Evolutionary conservation across 768 basidiomycete genomes (phyloP).

Genomic region (Boletus reticuloceps): DNA sequence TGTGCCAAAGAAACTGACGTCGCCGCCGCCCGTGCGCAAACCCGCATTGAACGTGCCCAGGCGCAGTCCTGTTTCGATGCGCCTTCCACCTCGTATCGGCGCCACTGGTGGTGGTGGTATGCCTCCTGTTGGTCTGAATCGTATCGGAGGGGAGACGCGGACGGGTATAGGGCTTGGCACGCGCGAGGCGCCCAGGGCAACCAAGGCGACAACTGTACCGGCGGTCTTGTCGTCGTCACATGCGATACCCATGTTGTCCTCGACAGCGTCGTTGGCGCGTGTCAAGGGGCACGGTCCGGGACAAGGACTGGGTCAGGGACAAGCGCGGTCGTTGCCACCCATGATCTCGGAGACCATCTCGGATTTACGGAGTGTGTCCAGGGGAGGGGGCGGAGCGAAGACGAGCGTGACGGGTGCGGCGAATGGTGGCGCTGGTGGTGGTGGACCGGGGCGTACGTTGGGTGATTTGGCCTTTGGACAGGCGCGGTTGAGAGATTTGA

Average conservation of each 20-base stretch:
- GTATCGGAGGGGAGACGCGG: neutral
- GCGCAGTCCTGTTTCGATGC: slow-evolving; percentile 6
- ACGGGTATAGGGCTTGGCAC: slow-evolving; percentile 10
- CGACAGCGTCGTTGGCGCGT: slow-evolving; percentile 72
- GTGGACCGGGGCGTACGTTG: slow-evolving; percentile 14
- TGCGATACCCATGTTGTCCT: slow-evolving; percentile 69
- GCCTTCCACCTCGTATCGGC: neutral
- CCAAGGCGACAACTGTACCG: slow-evolving; percentile 66
- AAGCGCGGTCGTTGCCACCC: slow-evolving; percentile 24
- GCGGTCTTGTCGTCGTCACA: slow-evolving; percentile 69
- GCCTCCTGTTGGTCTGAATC: neutral
- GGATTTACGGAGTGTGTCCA: slow-evolving; percentile 13
- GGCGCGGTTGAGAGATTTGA: slow-evolving; percentile 71
- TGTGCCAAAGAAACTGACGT: slow-evolving; percentile 5
- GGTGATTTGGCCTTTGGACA: slow-evolving; percentile 72
- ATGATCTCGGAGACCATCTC: slow-evolving; percentile 34
- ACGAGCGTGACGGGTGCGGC: neutral
- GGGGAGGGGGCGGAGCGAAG: slow-evolving; percentile 6
- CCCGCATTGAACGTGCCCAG: slow-evolving; percentile 9
- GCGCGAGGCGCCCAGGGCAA: slow-evolving; percentile 32
- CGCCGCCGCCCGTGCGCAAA: slow-evolving; percentile 8
- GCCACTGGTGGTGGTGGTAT: neutral
- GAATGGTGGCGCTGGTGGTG: neutral
- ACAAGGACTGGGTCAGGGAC: slow-evolving; percentile 15
- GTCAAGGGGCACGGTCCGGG: slow-evolving; percentile 28